These are phyloP conservation scores for Bryum argenteum DNA, from an alignment of 225 moss, liverwort and hornwort genomes.

Conservation along the genomic window DNA sequence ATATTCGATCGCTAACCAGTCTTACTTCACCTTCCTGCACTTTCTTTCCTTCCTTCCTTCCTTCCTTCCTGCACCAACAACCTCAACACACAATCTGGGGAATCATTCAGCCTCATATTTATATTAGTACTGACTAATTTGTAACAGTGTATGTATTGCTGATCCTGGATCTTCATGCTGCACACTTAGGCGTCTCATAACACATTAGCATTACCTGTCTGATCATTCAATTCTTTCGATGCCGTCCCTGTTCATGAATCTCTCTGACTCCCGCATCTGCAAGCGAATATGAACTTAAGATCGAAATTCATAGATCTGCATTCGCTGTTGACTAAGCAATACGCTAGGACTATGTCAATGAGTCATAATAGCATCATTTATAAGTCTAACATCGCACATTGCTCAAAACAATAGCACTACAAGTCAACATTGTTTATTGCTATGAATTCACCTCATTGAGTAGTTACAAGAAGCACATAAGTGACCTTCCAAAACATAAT, in stretches of 20 bases:
- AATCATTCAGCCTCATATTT: not conserved
- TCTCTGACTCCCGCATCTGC: not conserved
- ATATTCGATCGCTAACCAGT: no score
- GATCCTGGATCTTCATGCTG: not conserved
- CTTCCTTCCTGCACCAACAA: not conserved
- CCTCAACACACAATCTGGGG: not conserved
- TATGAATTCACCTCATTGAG: no score
- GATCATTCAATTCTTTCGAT: not conserved
- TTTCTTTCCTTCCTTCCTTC: no score
- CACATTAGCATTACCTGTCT: not conserved
- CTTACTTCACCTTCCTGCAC: not conserved
- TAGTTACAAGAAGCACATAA: no score
- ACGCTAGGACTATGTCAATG: no score
- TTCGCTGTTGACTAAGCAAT: no score
- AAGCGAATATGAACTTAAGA: not conserved
- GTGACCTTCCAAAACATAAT: no score
- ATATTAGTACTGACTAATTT: not conserved
- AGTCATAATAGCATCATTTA: no score
- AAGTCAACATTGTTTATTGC: no score
- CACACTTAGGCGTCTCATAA: not conserved
- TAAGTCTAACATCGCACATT: no score
- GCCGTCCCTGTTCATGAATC: not conserved
- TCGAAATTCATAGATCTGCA: not conserved
- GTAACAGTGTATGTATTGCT: not conserved
- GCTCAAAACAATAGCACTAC: no score